Evolutionary conservation across 129 eudicot genomes (phyloP).

Genomic region (Lonicera japonica): DNA sequence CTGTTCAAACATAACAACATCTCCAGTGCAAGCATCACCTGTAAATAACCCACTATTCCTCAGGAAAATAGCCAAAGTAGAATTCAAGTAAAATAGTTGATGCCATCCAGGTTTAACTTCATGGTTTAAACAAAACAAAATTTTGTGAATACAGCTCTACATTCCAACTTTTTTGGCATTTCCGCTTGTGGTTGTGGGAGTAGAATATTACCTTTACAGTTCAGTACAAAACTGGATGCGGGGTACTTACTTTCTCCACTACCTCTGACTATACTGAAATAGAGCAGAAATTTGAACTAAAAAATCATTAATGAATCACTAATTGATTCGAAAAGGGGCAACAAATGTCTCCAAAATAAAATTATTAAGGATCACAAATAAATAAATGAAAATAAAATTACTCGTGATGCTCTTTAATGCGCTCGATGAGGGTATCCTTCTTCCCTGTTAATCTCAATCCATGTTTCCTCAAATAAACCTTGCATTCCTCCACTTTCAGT

Average conservation of each 20-base stretch:
- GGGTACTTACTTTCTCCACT: constrained; percentile 81
- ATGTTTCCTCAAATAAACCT: constrained; percentile 70
- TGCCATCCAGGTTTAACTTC: background rate
- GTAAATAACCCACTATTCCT: constrained; percentile 19
- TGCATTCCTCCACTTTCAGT: constrained; percentile 81
- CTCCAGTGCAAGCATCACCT: constrained; percentile 97
- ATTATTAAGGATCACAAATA: background rate
- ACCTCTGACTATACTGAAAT: constrained; percentile 51
- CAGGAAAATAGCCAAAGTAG: background rate
- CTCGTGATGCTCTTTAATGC: constrained; percentile 83
- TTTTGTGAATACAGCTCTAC: background rate
- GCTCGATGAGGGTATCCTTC: constrained; percentile 49
- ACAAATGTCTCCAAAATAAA: background rate
- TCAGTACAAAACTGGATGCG: constrained; percentile 63
- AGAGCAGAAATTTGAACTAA: background rate
- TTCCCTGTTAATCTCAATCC: constrained; percentile 77
- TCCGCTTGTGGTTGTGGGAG: background rate
- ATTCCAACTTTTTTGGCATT: too few species aligned
- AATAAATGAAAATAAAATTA: constrained; percentile 13
- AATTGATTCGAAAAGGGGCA: background rate
- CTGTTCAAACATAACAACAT: constrained; percentile 86
- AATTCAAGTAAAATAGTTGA: background rate
- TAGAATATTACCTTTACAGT: constrained; percentile 61
- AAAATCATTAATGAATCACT: background rate
- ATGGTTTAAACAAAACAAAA: background rate